These are phyloP conservation scores for Prunus yedoensis DNA, from an alignment of 331 rosid species.

Conservation along the genomic window DNA sequence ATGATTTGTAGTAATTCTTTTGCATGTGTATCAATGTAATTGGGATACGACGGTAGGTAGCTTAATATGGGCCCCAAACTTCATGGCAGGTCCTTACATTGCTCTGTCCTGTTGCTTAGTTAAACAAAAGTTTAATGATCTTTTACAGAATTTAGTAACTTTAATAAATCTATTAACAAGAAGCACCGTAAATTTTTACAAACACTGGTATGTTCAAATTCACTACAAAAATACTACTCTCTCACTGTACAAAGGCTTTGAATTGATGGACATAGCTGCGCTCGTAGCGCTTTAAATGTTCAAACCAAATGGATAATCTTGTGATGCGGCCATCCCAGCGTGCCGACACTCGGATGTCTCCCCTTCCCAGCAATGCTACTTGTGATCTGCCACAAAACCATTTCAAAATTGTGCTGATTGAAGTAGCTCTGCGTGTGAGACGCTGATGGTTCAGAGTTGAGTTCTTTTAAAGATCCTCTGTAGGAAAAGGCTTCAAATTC, in stretches of 20 bases:
- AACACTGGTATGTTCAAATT: not conserved
- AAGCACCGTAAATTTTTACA: too few relatives aligned
- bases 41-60: too few relatives aligned
- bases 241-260: not conserved
- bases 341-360: not conserved
- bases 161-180: too few relatives aligned
- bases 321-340: not conserved
- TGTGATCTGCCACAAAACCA: not conserved
- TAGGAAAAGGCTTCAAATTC: not conserved
- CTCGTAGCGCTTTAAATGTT: not conserved
- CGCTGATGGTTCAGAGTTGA: not conserved
- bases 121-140: too few relatives aligned
- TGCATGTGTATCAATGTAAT: too few relatives aligned
- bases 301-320: not conserved
- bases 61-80: too few relatives aligned
- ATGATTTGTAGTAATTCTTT: too few relatives aligned
- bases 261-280: not conserved
- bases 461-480: not conserved
- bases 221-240: not conserved
- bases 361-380: not conserved
- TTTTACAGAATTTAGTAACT: too few relatives aligned
- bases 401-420: not conserved
- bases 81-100: too few relatives aligned
- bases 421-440: not conserved
- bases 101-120: too few relatives aligned